Evolutionary conservation across 2,329 filamentous ascomycete genomes (phyloP).

Genomic region (Neospermospora avenae): DNA sequence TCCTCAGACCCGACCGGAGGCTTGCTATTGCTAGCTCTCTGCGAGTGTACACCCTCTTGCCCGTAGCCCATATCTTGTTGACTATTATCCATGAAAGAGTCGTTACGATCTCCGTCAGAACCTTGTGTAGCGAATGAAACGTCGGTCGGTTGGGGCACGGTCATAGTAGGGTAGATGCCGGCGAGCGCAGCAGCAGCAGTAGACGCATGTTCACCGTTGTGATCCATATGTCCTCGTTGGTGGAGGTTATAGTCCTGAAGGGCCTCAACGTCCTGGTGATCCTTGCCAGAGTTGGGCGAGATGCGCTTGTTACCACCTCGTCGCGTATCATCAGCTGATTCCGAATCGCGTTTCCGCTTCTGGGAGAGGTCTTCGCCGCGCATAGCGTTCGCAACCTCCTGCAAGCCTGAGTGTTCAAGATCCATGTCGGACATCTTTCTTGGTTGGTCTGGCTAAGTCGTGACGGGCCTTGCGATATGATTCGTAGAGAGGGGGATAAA

Average conservation of each 20-base stretch:
- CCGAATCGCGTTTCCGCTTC: slow-evolving; percentile 37
- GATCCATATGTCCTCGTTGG: slow-evolving; percentile 43
- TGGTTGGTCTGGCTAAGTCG: slow-evolving; percentile 10
- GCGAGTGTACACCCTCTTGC: slow-evolving; percentile 40
- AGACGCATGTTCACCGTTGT: slow-evolving; percentile 53
- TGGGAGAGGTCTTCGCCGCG: slow-evolving; percentile 33
- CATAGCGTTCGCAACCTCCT: slow-evolving; percentile 37
- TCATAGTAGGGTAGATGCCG: slow-evolving; percentile 49
- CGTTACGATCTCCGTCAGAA: slow-evolving; percentile 39
- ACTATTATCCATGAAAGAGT: slow-evolving; percentile 41
- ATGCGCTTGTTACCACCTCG: slow-evolving; percentile 35
- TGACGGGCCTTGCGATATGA: slow-evolving; percentile 30
- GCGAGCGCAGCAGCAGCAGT: slow-evolving; percentile 53
- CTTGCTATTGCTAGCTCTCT: slow-evolving; percentile 62
- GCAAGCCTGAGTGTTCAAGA: slow-evolving; percentile 36
- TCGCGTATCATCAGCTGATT: slow-evolving; percentile 36
- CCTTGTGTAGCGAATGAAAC: slow-evolving; percentile 47
- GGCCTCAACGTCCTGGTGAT: slow-evolving; percentile 34
- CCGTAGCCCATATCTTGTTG: slow-evolving; percentile 35
- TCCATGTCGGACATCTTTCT: slow-evolving; percentile 35
- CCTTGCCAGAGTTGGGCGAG: slow-evolving; percentile 32
- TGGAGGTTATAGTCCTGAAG: slow-evolving; percentile 41
- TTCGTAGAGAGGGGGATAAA: slow-evolving; percentile 26
- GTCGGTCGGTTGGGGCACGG: slow-evolving; percentile 52
- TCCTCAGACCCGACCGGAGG: slow-evolving; percentile 93